Base-by-base conservation (phyloP, 305 asterid genomes). In the Fraxinus xanthoxyloides region DNA sequence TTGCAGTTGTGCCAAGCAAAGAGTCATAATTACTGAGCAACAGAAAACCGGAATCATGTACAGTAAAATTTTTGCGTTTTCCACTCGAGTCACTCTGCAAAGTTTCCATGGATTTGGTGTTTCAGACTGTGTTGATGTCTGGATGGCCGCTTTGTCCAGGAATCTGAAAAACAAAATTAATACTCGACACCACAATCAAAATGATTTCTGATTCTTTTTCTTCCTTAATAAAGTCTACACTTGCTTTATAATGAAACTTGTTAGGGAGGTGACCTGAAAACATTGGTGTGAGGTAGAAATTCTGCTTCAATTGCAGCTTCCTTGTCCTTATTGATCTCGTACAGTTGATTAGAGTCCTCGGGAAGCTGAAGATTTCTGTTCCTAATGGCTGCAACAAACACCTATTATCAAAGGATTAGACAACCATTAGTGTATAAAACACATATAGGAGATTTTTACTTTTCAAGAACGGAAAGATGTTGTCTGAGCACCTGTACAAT, bases 51-150 rank as follows among this genome's bases (percentile, higher is more conserved):
- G 97, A 2, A 88, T 70, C 89, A 94, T 84, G 82, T 87, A 84
- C 5, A 92, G 84, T 17, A 94, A n/a, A 87, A 94, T 89, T 82
- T 94, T 94, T 15, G 92, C 95, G 76, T 94, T 92, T 74, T 94
- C 98, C 0, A 94, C 98, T 89, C 90, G 98, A 40, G 98, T 94
- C 3, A 92, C 94, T 24, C 87, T 87, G 84, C 97, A 94, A 79
- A 89, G 91, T 65, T 86, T 89, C 95, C 94, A 92, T 43, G 92
- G 91, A 81, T 81, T 82, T 79, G 72, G 9, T 54, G 65, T 54
- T 54, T 19, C 65, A 19, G 26, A n/a, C 26, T n/a, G 79, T 5
- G 34, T 69, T 79, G 92, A 46, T 82, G 87, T 78, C n/a, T 77
- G 73, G 15, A 91, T 83, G 12, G 98, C 98, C 65, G 98, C 98